Evolutionary conservation across 2,329 filamentous ascomycete genomes (phyloP), one percentile per base, ranked within the genome.

Genomic region (Aspergillus tubingensis): DNA sequence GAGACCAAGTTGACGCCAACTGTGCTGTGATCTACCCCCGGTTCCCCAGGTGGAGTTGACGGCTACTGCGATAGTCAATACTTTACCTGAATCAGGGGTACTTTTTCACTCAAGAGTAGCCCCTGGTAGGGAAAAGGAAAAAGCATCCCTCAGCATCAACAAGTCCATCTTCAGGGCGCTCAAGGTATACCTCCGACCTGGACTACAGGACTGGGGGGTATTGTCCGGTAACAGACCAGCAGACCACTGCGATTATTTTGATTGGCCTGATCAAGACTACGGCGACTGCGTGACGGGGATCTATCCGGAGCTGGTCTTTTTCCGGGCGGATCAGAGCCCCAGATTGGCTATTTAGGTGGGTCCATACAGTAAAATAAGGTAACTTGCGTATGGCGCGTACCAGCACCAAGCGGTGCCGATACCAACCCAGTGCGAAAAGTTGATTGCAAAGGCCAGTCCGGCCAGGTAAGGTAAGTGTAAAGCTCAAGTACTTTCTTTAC

Each of bases 301-400:
- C 59, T 48, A 53, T 56, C 57, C 59, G 60, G 63, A 60, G 51
- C 48, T 58, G 56, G 58, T 57, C 54, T 61, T 66, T 57, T 60
- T 61, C 59, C 62, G 59, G 57, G 32, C 48, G 48, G 50, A 39
- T 19, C 41, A 32, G 48, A 43, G 39, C 23, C 36, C 23, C n/a
- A 48, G 48, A 63, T 60, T 60, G 47, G 57, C 49, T 50, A 21
- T 7, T 8, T 5, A 2, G 11, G 61, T 62, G 63, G 61, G 27
- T 49, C 58, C 23, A 25, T 11, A 39, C 55, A 65, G 59, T 59
- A 50, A 64, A 59, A 60, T 30, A 57, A 59, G 57, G 57, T 57
- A 58, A 50, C 17, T 21, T 21, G 23, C 44, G 44, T 50, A 21
- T 32, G 54, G 51, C 39, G 52, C 56, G 61, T 63, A 56, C 58